Percentiles rank a stretch among this genome's conserved stretches.
Evolutionary conservation across 176 grass and related monocot genomes (phyloP).

Genomic region (Triticum timopheevii): DNA sequence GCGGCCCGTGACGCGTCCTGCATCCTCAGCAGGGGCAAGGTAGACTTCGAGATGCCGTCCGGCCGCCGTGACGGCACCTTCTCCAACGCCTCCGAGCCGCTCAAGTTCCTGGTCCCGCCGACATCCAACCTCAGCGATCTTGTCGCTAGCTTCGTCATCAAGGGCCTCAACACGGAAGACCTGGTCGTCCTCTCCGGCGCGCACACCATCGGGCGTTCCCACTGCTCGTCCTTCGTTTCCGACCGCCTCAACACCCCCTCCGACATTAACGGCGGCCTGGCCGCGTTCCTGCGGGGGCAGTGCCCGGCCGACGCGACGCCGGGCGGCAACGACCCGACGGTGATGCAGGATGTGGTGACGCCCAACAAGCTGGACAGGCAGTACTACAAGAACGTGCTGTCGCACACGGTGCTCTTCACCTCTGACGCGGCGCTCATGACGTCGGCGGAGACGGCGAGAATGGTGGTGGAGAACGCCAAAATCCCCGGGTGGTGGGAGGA

Average conservation of each 20-base stretch:
- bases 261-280: background rate
- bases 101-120: background rate
- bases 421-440: background rate
- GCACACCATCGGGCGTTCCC: conserved; percentile 2
- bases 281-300: background rate
- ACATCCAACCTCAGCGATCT: too few relatives aligned
- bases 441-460: background rate
- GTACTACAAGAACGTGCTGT: background rate
- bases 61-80: conserved; percentile 10
- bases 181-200: background rate
- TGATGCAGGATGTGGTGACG: background rate
- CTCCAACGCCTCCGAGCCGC: background rate
- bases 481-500: background rate
- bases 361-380: background rate
- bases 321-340: background rate
- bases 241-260: background rate
- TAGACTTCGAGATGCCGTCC: background rate
- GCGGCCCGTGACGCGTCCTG: background rate
- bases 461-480: background rate
- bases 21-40: background rate
- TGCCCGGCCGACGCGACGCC: background rate
- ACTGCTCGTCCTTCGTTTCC: conserved; percentile 31
- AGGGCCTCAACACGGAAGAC: background rate
- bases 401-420: background rate
- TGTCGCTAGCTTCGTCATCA: background rate